Evolutionary conservation across 768 basidiomycete species (phyloP).

Genomic region (Lyophyllum semitale): DNA sequence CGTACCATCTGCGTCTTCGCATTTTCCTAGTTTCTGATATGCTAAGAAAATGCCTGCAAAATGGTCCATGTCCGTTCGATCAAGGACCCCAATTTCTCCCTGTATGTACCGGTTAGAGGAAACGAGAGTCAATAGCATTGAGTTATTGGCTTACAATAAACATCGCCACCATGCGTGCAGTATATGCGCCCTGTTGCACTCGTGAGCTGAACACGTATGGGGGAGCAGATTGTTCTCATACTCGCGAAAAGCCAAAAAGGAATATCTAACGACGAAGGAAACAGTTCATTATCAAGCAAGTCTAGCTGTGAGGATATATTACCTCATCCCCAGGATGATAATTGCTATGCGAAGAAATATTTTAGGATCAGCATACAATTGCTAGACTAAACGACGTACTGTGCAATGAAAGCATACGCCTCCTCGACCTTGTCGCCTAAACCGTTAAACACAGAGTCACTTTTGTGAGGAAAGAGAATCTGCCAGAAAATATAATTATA

Average conservation of each 20-base stretch:
- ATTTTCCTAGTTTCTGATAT: conserved; percentile 64
- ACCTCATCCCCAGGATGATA: conserved; percentile 76
- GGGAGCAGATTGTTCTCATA: conserved; percentile 25
- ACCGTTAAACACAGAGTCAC: neutral
- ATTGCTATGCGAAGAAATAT: conserved; percentile 45
- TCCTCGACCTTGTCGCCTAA: conserved; percentile 75
- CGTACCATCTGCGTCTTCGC: conserved; percentile 45
- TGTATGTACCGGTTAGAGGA: conserved; percentile 23
- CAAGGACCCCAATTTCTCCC: conserved; percentile 73
- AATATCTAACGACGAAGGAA: conserved; percentile 52
- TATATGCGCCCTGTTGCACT: conserved; percentile 65
- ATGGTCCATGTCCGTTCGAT: conserved; percentile 71
- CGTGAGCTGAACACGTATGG: neutral
- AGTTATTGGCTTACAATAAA: conserved; percentile 51
- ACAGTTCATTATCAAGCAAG: neutral
- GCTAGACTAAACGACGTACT: conserved; percentile 50
- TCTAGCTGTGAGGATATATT: neutral
- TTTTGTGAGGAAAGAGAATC: neutral
- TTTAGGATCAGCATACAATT: neutral
- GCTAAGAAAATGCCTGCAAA: conserved; percentile 64
- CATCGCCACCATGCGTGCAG: conserved; percentile 71
- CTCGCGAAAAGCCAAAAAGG: conserved; percentile 77
- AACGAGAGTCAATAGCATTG: neutral
- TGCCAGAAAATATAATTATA: conserved; percentile 1
- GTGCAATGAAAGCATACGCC: conserved; percentile 78